Base-by-base conservation (phyloP, 345 rosid genomes). In the Melaleuca alternifolia region DNA sequence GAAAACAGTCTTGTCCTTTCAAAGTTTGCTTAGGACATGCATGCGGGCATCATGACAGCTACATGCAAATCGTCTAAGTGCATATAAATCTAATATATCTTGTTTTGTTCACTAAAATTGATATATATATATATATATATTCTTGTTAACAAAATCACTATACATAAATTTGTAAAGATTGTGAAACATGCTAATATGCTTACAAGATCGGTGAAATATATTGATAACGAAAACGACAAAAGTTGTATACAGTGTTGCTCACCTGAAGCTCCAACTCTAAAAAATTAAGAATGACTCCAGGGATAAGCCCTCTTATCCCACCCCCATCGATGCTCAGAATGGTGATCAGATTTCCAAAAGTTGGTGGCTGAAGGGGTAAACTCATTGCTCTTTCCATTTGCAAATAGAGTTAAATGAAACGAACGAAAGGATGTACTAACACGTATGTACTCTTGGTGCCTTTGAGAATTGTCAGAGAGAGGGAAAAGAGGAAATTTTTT, bases 291-390 rank as follows among this genome's bases (percentile, higher is more conserved):
- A 90, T 85, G 13, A 91, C 86, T 52, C 87, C 91, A 3, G 93
- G 93, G 50, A 91, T 93, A 16, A 91, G 54, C 20, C 93, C 93
- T 87, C 94, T 87, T 30, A 92, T 87, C 1, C 92, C 94, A 20
- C 92, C 94, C 7, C 93, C 93, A 84, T 91, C 94, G 26, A 93
- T 90, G 84, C 92, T 91, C 50, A 91, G 92, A 51, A 92, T 83
- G 4, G 92, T 89, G 51, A 89, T 87, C 30, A 86, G 85, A 52
- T 88, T 91, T 65, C 93, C 91, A 51, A 82, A 85, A 50, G 85
- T 87, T 54, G 90, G 89, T 16, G 90, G 84, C 26, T 86, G 88
- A 16, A 89, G 89, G 26, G 85, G 88, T 52, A 82, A 50, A 44
- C 86, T 54, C 20, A 13, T 21, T 56, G 62, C 44, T 46, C 86